These are phyloP conservation scores for Pyricularia grisea DNA, from an alignment of 2,329 filamentous ascomycete genomes.

Conservation along the genomic window DNA sequence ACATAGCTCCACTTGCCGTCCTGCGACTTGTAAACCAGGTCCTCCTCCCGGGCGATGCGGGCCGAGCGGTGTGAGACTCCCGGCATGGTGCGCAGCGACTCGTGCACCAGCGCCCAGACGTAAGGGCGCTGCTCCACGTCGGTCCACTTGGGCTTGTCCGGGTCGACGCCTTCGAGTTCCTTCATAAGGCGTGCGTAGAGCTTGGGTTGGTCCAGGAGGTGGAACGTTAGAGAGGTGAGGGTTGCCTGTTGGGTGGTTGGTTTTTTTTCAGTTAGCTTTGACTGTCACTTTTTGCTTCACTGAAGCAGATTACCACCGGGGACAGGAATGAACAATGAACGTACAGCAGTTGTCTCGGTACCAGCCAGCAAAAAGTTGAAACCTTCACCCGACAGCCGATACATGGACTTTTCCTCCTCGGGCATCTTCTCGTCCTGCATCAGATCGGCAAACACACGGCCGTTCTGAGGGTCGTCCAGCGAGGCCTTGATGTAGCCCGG, in stretches of 20 bases:
- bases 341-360: slow-evolving; percentile 24
- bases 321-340: not conserved
- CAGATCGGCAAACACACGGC: slow-evolving; percentile 2
- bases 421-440: slow-evolving; percentile 14
- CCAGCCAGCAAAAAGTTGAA: slow-evolving; percentile 26
- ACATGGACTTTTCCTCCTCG: slow-evolving; percentile 23
- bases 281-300: not conserved
- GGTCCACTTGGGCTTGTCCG: slow-evolving; percentile 13
- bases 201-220: slow-evolving; percentile 17
- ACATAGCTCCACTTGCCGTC: slow-evolving; percentile 16
- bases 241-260: slow-evolving; percentile 6
- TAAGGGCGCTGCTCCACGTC: slow-evolving; percentile 30
- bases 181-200: slow-evolving; percentile 14
- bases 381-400: slow-evolving; percentile 26
- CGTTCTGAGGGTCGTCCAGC: slow-evolving; percentile 7
- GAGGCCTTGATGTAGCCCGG: slow-evolving; percentile 10
- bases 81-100: slow-evolving; percentile 14
- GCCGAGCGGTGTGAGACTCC: slow-evolving; percentile 12
- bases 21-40: slow-evolving; percentile 11
- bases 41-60: slow-evolving; percentile 12
- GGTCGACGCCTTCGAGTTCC: slow-evolving; percentile 17
- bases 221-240: slow-evolving; percentile 18
- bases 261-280: slow-evolving; percentile 6
- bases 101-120: slow-evolving; percentile 15
- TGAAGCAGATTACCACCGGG: not conserved